A percentile compares a stretch with the other conserved stretches of the same genome.
Conservation (phyloP, 1,284 basidiomycete genomes). For the Singerocomus rubriflavus region DNA sequence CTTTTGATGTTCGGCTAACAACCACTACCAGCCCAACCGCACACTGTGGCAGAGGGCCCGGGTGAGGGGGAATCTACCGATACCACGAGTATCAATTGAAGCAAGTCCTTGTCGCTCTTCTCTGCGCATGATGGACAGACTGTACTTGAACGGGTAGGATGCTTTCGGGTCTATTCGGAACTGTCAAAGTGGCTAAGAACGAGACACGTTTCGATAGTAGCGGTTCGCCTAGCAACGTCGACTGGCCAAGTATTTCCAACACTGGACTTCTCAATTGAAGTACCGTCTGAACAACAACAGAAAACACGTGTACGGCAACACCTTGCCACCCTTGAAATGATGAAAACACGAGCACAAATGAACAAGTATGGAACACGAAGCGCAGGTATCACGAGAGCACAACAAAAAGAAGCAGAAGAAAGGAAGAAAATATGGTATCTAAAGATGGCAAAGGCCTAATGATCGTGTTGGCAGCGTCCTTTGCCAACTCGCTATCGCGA, state of each 20-base stretch:
- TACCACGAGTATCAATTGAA: no score
- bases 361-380: neutral
- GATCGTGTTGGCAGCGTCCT: slow-evolving; percentile 7
- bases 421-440: slow-evolving; percentile 10
- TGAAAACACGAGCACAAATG: slow-evolving; percentile 6
- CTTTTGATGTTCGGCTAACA: no score
- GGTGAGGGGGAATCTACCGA: no score
- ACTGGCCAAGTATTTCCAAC: no score
- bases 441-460: neutral
- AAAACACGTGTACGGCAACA: slow-evolving; percentile 14
- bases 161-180: neutral
- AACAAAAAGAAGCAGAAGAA: neutral
- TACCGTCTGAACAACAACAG: neutral
- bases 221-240: neutral
- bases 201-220: neutral
- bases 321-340: slow-evolving; percentile 16
- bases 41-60: no score
- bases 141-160: neutral
- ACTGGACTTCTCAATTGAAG: neutral
- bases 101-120: no score
- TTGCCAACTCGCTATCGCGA: slow-evolving; percentile 7
- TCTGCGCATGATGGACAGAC: neutral
- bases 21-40: no score
- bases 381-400: slow-evolving; percentile 16
- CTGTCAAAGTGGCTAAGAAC: no score